A percentile compares a stretch with the other conserved stretches of the same genome.
Conservation (phyloP, 148 eudicot species). For the Diospyros kaki region DNA sequence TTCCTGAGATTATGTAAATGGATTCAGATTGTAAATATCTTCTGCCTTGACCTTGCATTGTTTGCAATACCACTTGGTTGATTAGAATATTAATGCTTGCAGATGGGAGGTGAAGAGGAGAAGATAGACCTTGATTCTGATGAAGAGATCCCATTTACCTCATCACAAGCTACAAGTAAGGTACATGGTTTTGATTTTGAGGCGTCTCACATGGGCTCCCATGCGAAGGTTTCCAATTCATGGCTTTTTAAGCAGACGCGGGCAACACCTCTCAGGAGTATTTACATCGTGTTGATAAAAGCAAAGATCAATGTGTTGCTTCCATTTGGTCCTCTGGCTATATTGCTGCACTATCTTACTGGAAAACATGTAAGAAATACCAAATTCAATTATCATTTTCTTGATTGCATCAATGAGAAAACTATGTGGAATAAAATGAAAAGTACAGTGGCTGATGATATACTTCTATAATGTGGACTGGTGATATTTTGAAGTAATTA, state of each 20-base stretch:
- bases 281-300: conserved; percentile 58
- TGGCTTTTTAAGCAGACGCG: conserved; percentile 42
- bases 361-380: conserved; percentile 42
- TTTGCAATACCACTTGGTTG: conserved; percentile 6
- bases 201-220: conserved; percentile 29
- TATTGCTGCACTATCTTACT: conserved; percentile 65
- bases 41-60: conserved; percentile 8
- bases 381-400: neutral
- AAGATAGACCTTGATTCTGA: conserved; percentile 61
- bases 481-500: neutral
- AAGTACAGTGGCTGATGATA: neutral
- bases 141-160: conserved; percentile 57
- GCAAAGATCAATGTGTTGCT: conserved; percentile 85
- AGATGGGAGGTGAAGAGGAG: conserved; percentile 60
- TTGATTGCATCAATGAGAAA: neutral
- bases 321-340: conserved; percentile 89
- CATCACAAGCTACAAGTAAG: conserved; percentile 38
- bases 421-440: neutral
- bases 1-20: no score
- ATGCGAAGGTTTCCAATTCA: conserved; percentile 31
- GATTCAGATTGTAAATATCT: no score
- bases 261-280: conserved; percentile 50
- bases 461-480: neutral
- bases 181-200: conserved; percentile 43
- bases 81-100: conserved; percentile 14